phyloP scores from a whole-genome alignment of 2,329 filamentous ascomycete species.

The Aspergillus tamarii region DNA sequence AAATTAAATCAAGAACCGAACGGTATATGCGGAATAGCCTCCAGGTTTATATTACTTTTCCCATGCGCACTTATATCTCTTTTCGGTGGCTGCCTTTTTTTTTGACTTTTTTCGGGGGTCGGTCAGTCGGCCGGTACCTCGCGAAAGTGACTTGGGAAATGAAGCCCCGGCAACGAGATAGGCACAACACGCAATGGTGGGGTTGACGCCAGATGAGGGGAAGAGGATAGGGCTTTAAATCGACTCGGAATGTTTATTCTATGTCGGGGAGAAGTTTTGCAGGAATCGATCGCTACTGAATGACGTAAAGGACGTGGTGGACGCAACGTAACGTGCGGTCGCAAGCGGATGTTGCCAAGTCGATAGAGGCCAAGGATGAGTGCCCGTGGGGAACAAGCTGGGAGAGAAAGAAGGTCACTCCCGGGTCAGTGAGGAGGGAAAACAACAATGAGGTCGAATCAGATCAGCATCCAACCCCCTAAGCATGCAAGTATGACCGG shows the following conservation, averaged over 20 bases:
- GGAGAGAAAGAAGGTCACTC: background rate
- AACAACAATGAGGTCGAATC: slow-evolving; percentile 2
- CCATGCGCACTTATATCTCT: background rate
- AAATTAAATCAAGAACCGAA: background rate
- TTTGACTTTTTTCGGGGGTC: slow-evolving; percentile 7
- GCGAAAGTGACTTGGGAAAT: slow-evolving; percentile 10
- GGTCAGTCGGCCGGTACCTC: slow-evolving; percentile 10
- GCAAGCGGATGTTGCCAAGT: slow-evolving; percentile 17
- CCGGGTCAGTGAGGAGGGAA: background rate
- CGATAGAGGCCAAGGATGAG: slow-evolving; percentile 6
- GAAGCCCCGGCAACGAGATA: slow-evolving; percentile 14
- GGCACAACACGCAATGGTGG: slow-evolving; percentile 13
- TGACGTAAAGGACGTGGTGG: slow-evolving; percentile 17
- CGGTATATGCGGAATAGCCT: background rate
- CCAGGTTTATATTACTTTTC: background rate
- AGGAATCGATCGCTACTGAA: slow-evolving; percentile 13
- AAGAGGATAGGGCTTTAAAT: slow-evolving; percentile 1
- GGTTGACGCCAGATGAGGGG: slow-evolving; percentile 4
- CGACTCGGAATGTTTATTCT: background rate
- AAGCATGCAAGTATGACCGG: slow-evolving; percentile 9
- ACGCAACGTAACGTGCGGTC: slow-evolving; percentile 12
- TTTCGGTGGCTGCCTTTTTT: background rate
- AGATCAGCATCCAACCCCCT: background rate
- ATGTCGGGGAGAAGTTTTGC: background rate
- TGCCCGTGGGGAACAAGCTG: slow-evolving; percentile 1